Evolutionary conservation across 768 basidiomycete genomes (phyloP), one percentile per base, ranked within the genome.

Genomic region (Tylopilus rubrobrunneus): DNA sequence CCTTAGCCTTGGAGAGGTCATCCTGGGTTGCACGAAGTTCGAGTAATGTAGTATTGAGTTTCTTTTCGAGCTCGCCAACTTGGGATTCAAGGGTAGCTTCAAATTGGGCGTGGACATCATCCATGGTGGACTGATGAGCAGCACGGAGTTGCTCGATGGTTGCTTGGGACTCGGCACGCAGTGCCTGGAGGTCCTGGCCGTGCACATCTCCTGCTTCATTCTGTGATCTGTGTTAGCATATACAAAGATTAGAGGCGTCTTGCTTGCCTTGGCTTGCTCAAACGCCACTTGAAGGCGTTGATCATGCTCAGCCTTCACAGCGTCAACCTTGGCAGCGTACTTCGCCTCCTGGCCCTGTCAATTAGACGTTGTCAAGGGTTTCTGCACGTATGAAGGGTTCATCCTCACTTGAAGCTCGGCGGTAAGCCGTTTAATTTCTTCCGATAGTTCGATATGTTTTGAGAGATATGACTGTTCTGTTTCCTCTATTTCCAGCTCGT

Each of bases 21-120:
- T 93, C 90, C 62, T 86, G 83, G 0, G 92, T 90, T 14, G 90
- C 92, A 63, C 86, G 90, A 41, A 93, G 79, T 59, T 92, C 89
- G 29, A 92, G 72, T 52, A 73, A 81, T 56, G 86, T 74, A 47
- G 71, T 79, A 50, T 74, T 74, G 48, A 88, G 77, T 62, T 80
- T 78, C 73, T 90, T 90, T 70, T 84, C 82, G 21, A 85, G 70
- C 0, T 67, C 67, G 49, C 76, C 75, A 39, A 80, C 73, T 60
- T 87, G 78, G 17, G 76, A 77, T 51, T 86, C 84, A 17, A 88
- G 74, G 5, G 68, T 59, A n/a, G 78, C 78, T 36, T 78, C 73
- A 58, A 92, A 86, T 49, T 89, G 87, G 3, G 76, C 72, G 62
- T 83, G 79, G 29, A 92, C 73, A 27, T 77, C 77, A 4, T 86